Base-by-base conservation (phyloP, 2,329 filamentous ascomycete species). In the Mycosphaerella arachidis region DNA sequence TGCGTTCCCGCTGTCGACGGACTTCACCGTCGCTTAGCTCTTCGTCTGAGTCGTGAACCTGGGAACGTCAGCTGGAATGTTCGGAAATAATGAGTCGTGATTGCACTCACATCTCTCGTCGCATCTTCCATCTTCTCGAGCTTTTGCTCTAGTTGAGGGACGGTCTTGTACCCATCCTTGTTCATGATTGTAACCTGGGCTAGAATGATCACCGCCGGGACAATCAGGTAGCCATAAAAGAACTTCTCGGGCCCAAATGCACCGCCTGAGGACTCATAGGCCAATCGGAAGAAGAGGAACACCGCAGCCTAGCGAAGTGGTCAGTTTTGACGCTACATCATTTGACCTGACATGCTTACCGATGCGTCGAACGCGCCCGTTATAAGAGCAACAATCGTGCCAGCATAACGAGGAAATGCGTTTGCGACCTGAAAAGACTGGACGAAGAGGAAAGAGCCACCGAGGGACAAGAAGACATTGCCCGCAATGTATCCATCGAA, bases 111-210 rank as follows among this genome's bases (percentile, higher is more conserved):
- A 75, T 78, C 62, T 73, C 67, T 66, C 29, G 70, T 67, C 16
- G 72, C 77, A 33, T 78, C 77, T 66, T 91, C 87, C 16, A 86
- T 87, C 70, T 91, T 84, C 58, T 86, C 84, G 5, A 94, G 86
- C 54, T 96, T 82, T 73, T 96, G 90, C 53, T 91, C 90, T 0
- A 92, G 82, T 74, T 96, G 91, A 45, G 90, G 89, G 0, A 92
- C 84, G 0, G 76, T 79, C 66, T 79, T 78, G 71, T 80, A 80
- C 2, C 75, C 77, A 5, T 74, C 72, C 1, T 69, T 60, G 3
- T 76, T 77, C 78, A 80, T 79, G 63, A 79, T 66, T n/a, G 75
- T 84, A 0, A 77, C 75, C 53, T 80, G 77, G 24, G 64, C 63
- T 1, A 78, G 70, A 6, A 74, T 64, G 55, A 80, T 79, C 54